Evolutionary conservation across 805 yeast species (phyloP).

Genomic region (Wickerhamomyces canadensis): DNA sequence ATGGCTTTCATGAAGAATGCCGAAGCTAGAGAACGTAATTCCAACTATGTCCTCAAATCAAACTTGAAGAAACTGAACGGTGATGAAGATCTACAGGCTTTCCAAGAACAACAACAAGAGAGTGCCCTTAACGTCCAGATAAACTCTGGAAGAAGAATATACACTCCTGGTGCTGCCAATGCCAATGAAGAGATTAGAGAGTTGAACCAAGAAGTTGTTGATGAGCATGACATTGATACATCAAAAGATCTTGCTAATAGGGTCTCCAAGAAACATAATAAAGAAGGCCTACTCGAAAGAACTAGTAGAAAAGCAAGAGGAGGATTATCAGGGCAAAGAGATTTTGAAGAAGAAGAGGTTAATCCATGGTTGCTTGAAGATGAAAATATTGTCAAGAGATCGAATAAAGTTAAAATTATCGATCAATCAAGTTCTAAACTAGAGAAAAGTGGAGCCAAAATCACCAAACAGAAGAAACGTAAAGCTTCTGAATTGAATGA

Average conservation of each 20-base stretch:
- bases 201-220: slow-evolving; percentile 29
- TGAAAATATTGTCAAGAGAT: slow-evolving; percentile 27
- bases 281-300: slow-evolving; percentile 5
- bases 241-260: slow-evolving; percentile 39
- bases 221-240: slow-evolving; percentile 48
- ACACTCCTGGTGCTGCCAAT: slow-evolving; percentile 49
- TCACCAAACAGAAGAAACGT: slow-evolving; percentile 26
- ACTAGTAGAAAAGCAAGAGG: no score
- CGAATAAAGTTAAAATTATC: slow-evolving; percentile 41
- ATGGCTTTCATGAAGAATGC: slow-evolving; percentile 97
- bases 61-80: slow-evolving; percentile 44
- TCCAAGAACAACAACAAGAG: slow-evolving; percentile 30
- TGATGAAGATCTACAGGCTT: slow-evolving; percentile 38
- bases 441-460: slow-evolving; percentile 36
- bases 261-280: slow-evolving; percentile 24
- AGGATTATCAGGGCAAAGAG: slow-evolving; percentile 6
- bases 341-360: slow-evolving; percentile 20
- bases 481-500: slow-evolving; percentile 28
- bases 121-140: slow-evolving; percentile 42
- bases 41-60: slow-evolving; percentile 49
- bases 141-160: slow-evolving; percentile 77
- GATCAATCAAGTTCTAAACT: slow-evolving; percentile 45
- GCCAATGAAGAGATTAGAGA: slow-evolving; percentile 29
- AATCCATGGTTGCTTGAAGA: slow-evolving; percentile 49
- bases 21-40: slow-evolving; percentile 57